Evolutionary conservation across 495 filamentous ascomycete species (phyloP).

Genomic region (Penicillium soppii): DNA sequence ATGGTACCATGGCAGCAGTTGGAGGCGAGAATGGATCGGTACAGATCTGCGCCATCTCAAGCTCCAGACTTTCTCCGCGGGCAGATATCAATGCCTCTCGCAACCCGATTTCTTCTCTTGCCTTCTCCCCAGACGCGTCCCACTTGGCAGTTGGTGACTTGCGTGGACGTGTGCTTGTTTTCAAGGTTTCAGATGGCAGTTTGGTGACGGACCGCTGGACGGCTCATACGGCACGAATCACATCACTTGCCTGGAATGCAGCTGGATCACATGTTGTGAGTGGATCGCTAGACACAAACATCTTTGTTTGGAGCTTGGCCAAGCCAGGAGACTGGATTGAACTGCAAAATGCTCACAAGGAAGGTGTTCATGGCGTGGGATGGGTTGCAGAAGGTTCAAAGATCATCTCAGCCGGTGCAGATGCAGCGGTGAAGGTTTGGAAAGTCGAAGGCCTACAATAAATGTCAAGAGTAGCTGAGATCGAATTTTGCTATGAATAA

Average conservation of each 20-base stretch:
- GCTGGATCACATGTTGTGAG: slow-evolving; percentile 76
- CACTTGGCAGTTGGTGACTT: slow-evolving; percentile 78
- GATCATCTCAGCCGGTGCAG: slow-evolving; percentile 77
- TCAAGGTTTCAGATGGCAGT: slow-evolving; percentile 50
- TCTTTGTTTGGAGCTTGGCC: slow-evolving; percentile 86
- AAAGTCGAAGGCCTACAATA: slow-evolving; percentile 63
- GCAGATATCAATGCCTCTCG: slow-evolving; percentile 41
- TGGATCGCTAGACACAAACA: slow-evolving; percentile 83
- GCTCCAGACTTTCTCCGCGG: slow-evolving; percentile 45
- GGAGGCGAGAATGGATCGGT: slow-evolving; percentile 70
- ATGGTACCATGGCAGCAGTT: slow-evolving; percentile 66
- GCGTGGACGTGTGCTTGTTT: slow-evolving; percentile 82
- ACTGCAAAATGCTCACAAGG: slow-evolving; percentile 84
- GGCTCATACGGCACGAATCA: slow-evolving; percentile 85
- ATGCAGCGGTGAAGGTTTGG: slow-evolving; percentile 92
- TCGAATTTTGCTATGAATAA: neutral
- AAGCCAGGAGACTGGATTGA: slow-evolving; percentile 80
- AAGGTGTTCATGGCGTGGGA: slow-evolving; percentile 83
- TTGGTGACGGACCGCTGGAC: slow-evolving; percentile 72
- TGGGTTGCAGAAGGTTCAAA: slow-evolving; percentile 73
- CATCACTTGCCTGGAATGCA: slow-evolving; percentile 77
- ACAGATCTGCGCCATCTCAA: slow-evolving; percentile 65
- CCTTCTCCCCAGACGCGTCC: slow-evolving; percentile 74
- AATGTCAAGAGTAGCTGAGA: neutral
- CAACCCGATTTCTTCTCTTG: slow-evolving; percentile 52